Base-by-base conservation (phyloP, 768 basidiomycete species). In the Coprinopsis strossmayeri region DNA sequence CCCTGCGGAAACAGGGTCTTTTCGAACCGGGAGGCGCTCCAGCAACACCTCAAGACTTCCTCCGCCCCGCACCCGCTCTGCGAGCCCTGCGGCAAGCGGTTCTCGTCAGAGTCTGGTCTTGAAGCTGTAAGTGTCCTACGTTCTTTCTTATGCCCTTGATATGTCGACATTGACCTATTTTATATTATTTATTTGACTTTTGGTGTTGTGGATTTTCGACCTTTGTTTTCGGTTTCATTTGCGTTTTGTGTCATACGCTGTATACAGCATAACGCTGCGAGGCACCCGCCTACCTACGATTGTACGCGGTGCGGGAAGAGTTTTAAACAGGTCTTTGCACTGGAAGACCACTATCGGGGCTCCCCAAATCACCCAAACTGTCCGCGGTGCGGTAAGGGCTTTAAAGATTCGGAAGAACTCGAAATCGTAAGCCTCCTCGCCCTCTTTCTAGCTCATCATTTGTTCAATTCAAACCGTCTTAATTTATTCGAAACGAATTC, bases 261-360 rank as follows among this genome's bases (percentile, higher is more conserved):
- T 21, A 18, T 51, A 42, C 53, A 70, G 70, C 70, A 72, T 50
- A 69, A 68, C 65, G 60, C 62, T 2, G 65, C 65, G 12, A 72
- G 69, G 54, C 70, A 72, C 39, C 70, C 70, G 25, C 68, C 68
- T n/a, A 70, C 70, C 7, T 72, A 63, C 52, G 69, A 69, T 53
- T 73, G 71, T 50, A 47, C 53, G 4, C 48, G 52, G 13, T 72
- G 71, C 55, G 59, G 59, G 28, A 51, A 65, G 35, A 59, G 53
- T 3, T 74, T 63, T 48, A 55, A 60, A 28, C 66, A 64, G 15
- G 63, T 61, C 13, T 64, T 66, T 42, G 67, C 69, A 2, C 55
- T 75, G 18, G 67, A 72, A 12, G 72, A 73, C 49, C 75, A 77
- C 49, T 77, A 71, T 53, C 62, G 72, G 24, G 74, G 73, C 5